Percentiles rank a stretch among this genome's conserved stretches.
These are phyloP conservation scores for Catunica adiposa DNA, from an alignment of 2,329 filamentous ascomycete species.

Conservation along the genomic window DNA sequence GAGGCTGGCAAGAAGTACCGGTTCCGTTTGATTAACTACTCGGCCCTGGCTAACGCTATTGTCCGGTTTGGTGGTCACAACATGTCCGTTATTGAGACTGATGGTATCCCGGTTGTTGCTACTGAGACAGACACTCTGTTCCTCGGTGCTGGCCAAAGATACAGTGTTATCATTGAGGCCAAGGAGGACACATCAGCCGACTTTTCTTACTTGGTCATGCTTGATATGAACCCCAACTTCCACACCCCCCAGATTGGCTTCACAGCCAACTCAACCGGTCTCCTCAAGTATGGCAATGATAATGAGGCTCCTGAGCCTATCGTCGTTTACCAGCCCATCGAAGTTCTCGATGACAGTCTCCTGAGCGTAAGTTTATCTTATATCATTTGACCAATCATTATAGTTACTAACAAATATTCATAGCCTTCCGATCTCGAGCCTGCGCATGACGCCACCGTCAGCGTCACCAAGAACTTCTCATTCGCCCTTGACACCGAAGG, in stretches of 20 bases:
- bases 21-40: conserved; percentile 30
- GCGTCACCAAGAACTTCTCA: conserved; percentile 24
- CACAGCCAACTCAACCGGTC: conserved; percentile 28
- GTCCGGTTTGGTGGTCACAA: conserved; percentile 28
- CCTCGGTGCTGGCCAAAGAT: conserved; percentile 29
- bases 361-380: conserved; percentile 26
- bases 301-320: conserved; percentile 17
- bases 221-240: conserved; percentile 28
- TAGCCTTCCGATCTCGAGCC: conserved; percentile 46
- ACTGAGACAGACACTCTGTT: conserved; percentile 24
- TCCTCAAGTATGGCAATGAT: conserved; percentile 25
- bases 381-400: background rate
- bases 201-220: conserved; percentile 27
- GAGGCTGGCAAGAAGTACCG: conserved; percentile 25
- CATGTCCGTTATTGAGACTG: conserved; percentile 30
- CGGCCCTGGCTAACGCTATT: conserved; percentile 28
- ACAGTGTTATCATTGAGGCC: conserved; percentile 29
- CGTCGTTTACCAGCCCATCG: conserved; percentile 35
- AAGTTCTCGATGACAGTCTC: conserved; percentile 56
- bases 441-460: conserved; percentile 12
- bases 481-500: conserved; percentile 47
- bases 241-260: conserved; percentile 18
- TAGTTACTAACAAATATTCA: background rate
- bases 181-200: conserved; percentile 24
- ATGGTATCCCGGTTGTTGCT: conserved; percentile 26